These are phyloP conservation scores for Phialemoniopsis sp. DNA, from an alignment of 2,329 filamentous ascomycete species.

Conservation along the genomic window DNA sequence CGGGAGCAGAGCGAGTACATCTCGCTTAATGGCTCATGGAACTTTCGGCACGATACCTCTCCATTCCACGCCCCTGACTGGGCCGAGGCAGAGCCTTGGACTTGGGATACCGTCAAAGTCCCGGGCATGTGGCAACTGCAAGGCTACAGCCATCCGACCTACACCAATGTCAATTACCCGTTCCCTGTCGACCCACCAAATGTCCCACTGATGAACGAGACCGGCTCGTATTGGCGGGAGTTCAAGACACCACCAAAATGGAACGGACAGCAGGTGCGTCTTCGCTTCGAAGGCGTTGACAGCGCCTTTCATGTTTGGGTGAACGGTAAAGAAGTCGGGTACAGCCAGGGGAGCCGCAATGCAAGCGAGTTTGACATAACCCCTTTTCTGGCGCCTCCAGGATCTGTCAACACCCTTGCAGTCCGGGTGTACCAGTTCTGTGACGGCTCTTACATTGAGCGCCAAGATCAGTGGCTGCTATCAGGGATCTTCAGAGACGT, in stretches of 20 bases:
- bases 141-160: constrained; percentile 57
- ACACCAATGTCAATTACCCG: constrained; percentile 60
- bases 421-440: constrained; percentile 71
- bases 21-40: constrained; percentile 44
- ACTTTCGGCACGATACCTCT: constrained; percentile 35
- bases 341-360: constrained; percentile 69
- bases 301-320: constrained; percentile 68
- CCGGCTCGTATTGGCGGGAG: constrained; percentile 56
- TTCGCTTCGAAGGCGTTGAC: constrained; percentile 73
- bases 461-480: constrained; percentile 61
- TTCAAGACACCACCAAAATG: constrained; percentile 48
- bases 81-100: no score
- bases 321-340: constrained; percentile 64
- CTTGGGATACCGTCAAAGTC: constrained; percentile 51
- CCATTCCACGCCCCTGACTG: constrained; percentile 30
- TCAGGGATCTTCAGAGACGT: constrained; percentile 60
- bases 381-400: constrained; percentile 39
- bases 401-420: constrained; percentile 54
- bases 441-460: constrained; percentile 69
- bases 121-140: constrained; percentile 66
- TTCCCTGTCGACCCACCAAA: constrained; percentile 59
- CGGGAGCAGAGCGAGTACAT: no score
- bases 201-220: constrained; percentile 62
- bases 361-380: constrained; percentile 71
- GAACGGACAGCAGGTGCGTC: constrained; percentile 51